These are phyloP conservation scores for Pulveroboletus frians DNA, from an alignment of 768 basidiomycete species.

Conservation along the genomic window DNA sequence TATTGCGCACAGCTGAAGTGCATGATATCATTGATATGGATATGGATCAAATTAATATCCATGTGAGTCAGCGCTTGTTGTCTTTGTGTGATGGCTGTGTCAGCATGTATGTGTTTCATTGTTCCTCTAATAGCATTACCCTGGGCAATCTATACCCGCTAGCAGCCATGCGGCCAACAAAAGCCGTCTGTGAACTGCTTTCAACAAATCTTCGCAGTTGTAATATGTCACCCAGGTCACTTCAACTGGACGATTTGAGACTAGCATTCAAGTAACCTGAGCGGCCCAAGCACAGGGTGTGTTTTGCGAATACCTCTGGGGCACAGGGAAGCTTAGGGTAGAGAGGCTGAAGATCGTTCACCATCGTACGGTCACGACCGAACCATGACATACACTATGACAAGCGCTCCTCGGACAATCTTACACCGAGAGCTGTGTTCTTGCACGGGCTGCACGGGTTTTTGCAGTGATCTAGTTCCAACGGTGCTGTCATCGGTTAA, in stretches of 20 bases:
- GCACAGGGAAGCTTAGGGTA: conserved; percentile 31
- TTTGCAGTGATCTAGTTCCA: too few relatives aligned
- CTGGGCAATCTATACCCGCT: conserved; percentile 27
- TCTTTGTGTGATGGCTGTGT: not conserved
- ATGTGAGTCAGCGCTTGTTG: not conserved
- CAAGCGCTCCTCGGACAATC: too few relatives aligned
- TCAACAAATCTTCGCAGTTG: conserved; percentile 56
- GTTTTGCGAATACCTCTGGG: conserved; percentile 60
- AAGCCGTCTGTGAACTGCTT: conserved; percentile 73
- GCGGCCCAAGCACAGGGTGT: conserved; percentile 71
- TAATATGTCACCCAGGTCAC: conserved; percentile 45
- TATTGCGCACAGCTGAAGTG: not conserved
- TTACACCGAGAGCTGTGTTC: too few relatives aligned
- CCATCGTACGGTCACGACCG: too few relatives aligned
- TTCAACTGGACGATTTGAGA: conserved; percentile 75
- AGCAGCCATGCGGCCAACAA: conserved; percentile 48
- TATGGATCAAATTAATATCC: not conserved
- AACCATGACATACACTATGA: too few relatives aligned
- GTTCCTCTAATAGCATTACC: not conserved
- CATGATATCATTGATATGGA: not conserved
- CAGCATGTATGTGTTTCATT: not conserved
- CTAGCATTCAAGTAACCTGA: conserved; percentile 88
- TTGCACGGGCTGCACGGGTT: too few relatives aligned
- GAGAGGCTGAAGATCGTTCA: too few relatives aligned
- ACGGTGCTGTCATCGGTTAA: too few relatives aligned